phyloP scores from a whole-genome alignment of 2,329 filamentous ascomycete species.

The Penicillium sp. region DNA sequence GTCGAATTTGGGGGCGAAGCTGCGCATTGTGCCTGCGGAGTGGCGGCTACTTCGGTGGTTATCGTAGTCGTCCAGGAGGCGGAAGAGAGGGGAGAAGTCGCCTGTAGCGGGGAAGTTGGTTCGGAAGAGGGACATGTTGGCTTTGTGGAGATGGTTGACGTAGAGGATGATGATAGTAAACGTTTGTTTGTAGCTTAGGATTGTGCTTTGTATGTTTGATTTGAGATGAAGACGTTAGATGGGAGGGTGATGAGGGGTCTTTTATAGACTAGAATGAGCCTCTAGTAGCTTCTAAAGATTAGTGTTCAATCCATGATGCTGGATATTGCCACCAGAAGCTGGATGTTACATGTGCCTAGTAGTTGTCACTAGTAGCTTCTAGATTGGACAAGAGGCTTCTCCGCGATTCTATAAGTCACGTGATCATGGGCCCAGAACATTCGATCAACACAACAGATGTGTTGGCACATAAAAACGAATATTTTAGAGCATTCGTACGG shows the following conservation, averaged over 20 bases:
- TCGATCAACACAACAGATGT: too few species aligned
- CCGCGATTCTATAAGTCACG: constrained; percentile 34
- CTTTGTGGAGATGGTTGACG: constrained; percentile 18
- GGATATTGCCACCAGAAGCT: background rate
- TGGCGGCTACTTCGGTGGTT: constrained; percentile 38
- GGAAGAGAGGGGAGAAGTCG: constrained; percentile 54
- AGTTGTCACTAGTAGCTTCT: constrained; percentile 12
- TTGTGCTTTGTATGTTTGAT: background rate
- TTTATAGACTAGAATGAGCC: background rate
- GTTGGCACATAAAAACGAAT: background rate
- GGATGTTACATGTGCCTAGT: background rate
- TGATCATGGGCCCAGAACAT: constrained; percentile 14
- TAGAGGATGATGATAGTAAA: background rate
- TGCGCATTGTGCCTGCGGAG: constrained; percentile 26
- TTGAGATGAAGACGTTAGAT: background rate
- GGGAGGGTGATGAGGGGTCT: background rate
- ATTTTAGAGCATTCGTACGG: background rate
- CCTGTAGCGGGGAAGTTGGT: constrained; percentile 34
- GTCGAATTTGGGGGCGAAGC: constrained; percentile 55
- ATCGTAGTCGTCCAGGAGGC: constrained; percentile 53
- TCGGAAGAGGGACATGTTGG: constrained; percentile 44
- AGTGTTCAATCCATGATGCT: background rate
- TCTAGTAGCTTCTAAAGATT: constrained; percentile 7
- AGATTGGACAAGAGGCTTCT: constrained; percentile 29
- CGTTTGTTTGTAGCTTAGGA: constrained; percentile 2